Evolutionary conservation across 2,329 filamentous ascomycete genomes (phyloP).

Genomic region (Huntiella savannae): DNA sequence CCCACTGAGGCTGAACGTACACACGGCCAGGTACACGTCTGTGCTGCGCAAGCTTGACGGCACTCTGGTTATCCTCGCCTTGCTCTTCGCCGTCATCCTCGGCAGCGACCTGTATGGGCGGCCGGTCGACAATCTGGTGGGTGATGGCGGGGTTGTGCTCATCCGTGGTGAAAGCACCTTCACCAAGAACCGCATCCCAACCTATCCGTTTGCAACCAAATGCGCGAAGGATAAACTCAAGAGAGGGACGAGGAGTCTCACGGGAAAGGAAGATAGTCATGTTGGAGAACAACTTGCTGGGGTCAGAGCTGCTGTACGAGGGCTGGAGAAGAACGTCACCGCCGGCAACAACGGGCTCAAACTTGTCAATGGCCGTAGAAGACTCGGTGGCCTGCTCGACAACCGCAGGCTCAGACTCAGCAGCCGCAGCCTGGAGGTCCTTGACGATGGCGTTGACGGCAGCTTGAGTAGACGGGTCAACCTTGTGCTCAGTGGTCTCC

Average conservation of each 20-base stretch:
- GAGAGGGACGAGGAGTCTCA: slow-evolving; percentile 72
- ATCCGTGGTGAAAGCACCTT: slow-evolving; percentile 78
- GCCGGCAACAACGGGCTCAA: slow-evolving; percentile 65
- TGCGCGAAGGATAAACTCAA: slow-evolving; percentile 82
- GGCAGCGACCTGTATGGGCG: slow-evolving; percentile 44
- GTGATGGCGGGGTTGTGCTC: slow-evolving; percentile 80
- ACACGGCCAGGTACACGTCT: slow-evolving; percentile 74
- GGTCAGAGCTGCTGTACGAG: slow-evolving; percentile 41
- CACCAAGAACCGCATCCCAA: slow-evolving; percentile 81
- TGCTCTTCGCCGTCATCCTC: slow-evolving; percentile 26
- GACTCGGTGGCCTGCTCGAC: slow-evolving; percentile 24
- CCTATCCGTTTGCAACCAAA: slow-evolving; percentile 94
- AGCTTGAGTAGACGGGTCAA: slow-evolving; percentile 43
- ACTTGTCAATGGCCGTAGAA: slow-evolving; percentile 65
- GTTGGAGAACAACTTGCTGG: slow-evolving; percentile 62
- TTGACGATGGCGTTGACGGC: slow-evolving; percentile 50
- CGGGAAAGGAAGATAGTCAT: slow-evolving; percentile 86
- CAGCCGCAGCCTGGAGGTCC: slow-evolving; percentile 40
- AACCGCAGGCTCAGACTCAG: slow-evolving; percentile 23
- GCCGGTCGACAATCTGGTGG: slow-evolving; percentile 88
- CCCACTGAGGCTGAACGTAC: slow-evolving; percentile 94
- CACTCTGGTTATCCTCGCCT: slow-evolving; percentile 41
- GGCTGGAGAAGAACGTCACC: slow-evolving; percentile 79
- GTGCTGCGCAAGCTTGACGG: slow-evolving; percentile 38
- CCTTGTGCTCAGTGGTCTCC: slow-evolving; percentile 27